These are phyloP conservation scores for Saposhnikovia divaricata DNA, from an alignment of 129 eudicot species.

Conservation along the genomic window DNA sequence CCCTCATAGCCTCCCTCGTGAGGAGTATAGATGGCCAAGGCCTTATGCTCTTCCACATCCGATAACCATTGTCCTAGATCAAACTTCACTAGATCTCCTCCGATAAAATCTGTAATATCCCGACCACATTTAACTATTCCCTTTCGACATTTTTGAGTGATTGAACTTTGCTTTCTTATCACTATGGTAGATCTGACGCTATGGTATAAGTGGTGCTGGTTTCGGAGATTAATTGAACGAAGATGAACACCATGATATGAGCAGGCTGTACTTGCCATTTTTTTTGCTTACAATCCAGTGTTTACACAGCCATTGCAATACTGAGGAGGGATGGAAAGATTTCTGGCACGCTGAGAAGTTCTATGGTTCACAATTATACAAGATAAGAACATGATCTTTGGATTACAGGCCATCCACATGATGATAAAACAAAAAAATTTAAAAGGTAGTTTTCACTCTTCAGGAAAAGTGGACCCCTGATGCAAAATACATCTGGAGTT, in stretches of 20 bases:
- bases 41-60: slow-evolving; percentile 91
- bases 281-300: slow-evolving; percentile 9
- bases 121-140: slow-evolving; percentile 36
- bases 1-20: slow-evolving; percentile 95
- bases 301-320: slow-evolving; percentile 23
- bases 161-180: slow-evolving; percentile 9
- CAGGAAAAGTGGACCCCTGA: slow-evolving; percentile 1
- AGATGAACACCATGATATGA: slow-evolving; percentile 32
- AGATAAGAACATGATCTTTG: slow-evolving; percentile 35
- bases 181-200: neutral
- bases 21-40: slow-evolving; percentile 81
- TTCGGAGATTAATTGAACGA: slow-evolving; percentile 27
- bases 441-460: neutral
- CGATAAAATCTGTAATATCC: slow-evolving; percentile 58
- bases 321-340: slow-evolving; percentile 11
- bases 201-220: slow-evolving; percentile 5
- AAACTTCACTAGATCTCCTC: slow-evolving; percentile 83
- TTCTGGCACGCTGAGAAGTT: slow-evolving; percentile 10
- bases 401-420: neutral
- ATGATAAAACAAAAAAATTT: neutral
- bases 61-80: slow-evolving; percentile 80
- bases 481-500: neutral
- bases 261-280: slow-evolving; percentile 29
- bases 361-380: slow-evolving; percentile 38
- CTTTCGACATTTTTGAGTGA: slow-evolving; percentile 11